Evolutionary conservation across 192 early-diverging fungal species (phyloP).

Genomic region (Coemansia sp.): DNA sequence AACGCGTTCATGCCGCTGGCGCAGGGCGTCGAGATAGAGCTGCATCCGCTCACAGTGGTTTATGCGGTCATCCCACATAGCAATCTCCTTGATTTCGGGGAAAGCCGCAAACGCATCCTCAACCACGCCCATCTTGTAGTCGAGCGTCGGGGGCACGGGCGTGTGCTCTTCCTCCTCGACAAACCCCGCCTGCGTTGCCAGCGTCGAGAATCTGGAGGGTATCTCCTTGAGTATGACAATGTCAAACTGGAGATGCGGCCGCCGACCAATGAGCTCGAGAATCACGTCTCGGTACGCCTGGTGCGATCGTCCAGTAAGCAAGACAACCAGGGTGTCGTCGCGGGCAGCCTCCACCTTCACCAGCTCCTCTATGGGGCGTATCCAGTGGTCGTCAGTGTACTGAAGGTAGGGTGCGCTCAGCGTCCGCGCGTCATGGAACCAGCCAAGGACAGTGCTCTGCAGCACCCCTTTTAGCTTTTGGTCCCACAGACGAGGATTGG

Average conservation of each 20-base stretch:
- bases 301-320: slow-evolving; percentile 51
- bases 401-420: slow-evolving; percentile 50
- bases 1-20: slow-evolving; percentile 27
- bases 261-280: slow-evolving; percentile 31
- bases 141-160: slow-evolving; percentile 56
- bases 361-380: slow-evolving; percentile 14
- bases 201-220: slow-evolving; percentile 35
- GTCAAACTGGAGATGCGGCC: slow-evolving; percentile 53
- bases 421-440: slow-evolving; percentile 62
- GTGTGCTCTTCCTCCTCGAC: slow-evolving; percentile 2
- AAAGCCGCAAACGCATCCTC: slow-evolving; percentile 56
- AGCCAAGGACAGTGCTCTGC: slow-evolving; percentile 57
- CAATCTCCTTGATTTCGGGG: slow-evolving; percentile 46
- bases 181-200: slow-evolving; percentile 25
- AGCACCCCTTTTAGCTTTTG: slow-evolving; percentile 54
- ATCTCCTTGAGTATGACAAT: slow-evolving; percentile 57
- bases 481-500: slow-evolving; percentile 63
- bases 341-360: slow-evolving; percentile 14
- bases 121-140: slow-evolving; percentile 60
- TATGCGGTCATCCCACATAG: slow-evolving; percentile 61
- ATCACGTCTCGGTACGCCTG: slow-evolving; percentile 45
- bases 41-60: slow-evolving; percentile 54
- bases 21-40: slow-evolving; percentile 36
- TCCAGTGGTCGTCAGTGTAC: slow-evolving; percentile 38
- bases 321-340: slow-evolving; percentile 33